phyloP scores from a whole-genome alignment of 805 yeast genomes.

The Candida orba region DNA sequence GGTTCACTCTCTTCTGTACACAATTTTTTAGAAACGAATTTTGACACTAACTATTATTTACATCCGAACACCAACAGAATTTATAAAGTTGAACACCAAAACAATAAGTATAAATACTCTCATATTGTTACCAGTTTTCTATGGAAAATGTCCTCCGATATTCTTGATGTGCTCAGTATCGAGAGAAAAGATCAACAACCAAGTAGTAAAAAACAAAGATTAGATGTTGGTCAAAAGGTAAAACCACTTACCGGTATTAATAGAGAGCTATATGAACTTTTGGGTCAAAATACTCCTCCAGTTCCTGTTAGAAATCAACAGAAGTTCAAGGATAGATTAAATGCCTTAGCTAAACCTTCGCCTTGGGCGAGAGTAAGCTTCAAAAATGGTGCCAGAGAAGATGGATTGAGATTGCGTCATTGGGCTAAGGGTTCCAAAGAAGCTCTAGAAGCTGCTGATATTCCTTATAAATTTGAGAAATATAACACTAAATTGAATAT shows the following conservation, averaged over 20 bases:
- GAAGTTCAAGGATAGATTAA: conserved; percentile 58
- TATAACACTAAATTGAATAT: conserved; percentile 63
- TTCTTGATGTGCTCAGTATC: conserved; percentile 70
- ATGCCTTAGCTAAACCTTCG: conserved; percentile 54
- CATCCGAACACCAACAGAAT: neutral
- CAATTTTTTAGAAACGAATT: neutral
- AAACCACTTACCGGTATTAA: conserved; percentile 62
- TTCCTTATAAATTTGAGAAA: conserved; percentile 64
- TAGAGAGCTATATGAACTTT: conserved; percentile 77
- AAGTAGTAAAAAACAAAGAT: conserved; percentile 12
- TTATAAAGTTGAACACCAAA: too few species aligned
- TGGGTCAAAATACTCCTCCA: conserved; percentile 93
- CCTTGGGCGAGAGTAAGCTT: conserved; percentile 78
- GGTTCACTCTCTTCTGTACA: neutral
- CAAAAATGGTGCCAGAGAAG: conserved; percentile 43
- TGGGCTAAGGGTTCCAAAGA: conserved; percentile 77
- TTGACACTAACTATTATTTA: neutral
- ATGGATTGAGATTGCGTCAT: conserved; percentile 54
- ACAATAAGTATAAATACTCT: too few species aligned
- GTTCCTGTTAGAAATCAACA: conserved; percentile 44
- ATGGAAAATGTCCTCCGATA: conserved; percentile 42
- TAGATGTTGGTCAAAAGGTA: conserved; percentile 8
- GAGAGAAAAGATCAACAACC: conserved; percentile 29
- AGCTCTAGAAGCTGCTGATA: conserved; percentile 20
- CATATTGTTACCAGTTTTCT: too few species aligned